Evolutionary conservation across 2,329 filamentous ascomycete species (phyloP).

Genomic region (Microdochium nivale): DNA sequence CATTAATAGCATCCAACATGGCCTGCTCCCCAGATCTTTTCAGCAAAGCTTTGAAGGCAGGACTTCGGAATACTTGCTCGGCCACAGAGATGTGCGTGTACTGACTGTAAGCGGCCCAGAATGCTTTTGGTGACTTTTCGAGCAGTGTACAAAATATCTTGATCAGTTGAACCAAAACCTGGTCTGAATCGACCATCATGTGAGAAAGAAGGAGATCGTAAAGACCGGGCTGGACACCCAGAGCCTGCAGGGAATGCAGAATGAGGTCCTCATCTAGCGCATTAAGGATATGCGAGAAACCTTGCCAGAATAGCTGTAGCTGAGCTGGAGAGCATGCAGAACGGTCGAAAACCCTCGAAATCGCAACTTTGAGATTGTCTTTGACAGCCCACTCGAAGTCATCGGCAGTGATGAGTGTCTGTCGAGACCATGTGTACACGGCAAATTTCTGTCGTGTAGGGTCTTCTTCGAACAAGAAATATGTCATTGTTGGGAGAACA

Average conservation of each 20-base stretch:
- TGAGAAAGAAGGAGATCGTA: conserved; percentile 54
- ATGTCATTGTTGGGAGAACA: conserved; percentile 70
- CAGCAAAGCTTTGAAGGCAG: conserved; percentile 54
- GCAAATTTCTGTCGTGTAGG: conserved; percentile 59
- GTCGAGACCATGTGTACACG: conserved; percentile 55
- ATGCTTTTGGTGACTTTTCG: conserved; percentile 66
- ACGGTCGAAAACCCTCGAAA: conserved; percentile 50
- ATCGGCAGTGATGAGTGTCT: conserved; percentile 52
- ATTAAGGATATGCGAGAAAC: conserved; percentile 63
- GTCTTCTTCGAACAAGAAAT: conserved; percentile 74
- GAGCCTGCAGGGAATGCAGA: conserved; percentile 65
- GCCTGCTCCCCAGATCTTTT: conserved; percentile 51
- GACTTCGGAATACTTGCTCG: conserved; percentile 74
- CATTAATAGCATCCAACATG: conserved; percentile 45
- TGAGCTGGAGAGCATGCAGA: conserved; percentile 24
- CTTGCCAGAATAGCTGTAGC: conserved; percentile 72
- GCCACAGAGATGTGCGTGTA: conserved; percentile 72
- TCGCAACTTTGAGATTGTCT: conserved; percentile 59
- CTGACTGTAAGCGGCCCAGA: conserved; percentile 82
- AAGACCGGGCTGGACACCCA: conserved; percentile 69
- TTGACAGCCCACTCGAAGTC: conserved; percentile 87
- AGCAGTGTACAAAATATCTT: conserved; percentile 63
- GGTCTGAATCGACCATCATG: conserved; percentile 40
- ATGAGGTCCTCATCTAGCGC: conserved; percentile 67
- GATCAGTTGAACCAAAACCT: conserved; percentile 60